Evolutionary conservation across 305 asterid genomes (phyloP).

Genomic region (Fraxinus baroniana): DNA sequence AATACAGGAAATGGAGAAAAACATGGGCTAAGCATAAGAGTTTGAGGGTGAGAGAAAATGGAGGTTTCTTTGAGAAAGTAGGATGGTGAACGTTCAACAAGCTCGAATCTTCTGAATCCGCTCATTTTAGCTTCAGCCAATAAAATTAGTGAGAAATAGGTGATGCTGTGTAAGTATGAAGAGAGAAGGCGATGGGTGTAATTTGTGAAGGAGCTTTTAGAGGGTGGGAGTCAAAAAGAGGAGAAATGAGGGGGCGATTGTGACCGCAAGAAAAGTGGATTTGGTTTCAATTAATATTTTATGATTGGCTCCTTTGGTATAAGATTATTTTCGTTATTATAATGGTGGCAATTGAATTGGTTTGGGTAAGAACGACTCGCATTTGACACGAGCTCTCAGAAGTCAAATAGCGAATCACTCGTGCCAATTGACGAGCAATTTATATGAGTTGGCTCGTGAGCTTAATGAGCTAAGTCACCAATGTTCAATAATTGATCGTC

Average conservation of each 20-base stretch:
- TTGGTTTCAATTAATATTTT: background rate
- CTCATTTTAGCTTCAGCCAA: constrained; percentile 42
- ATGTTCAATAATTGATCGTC: too few species aligned
- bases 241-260: background rate
- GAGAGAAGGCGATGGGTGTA: background rate
- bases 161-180: background rate
- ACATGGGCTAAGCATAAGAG: constrained; percentile 31
- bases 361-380: background rate
- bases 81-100: constrained; percentile 52
- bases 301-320: too few species aligned
- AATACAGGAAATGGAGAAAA: constrained; percentile 30
- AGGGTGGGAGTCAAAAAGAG: background rate
- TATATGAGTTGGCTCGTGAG: too few species aligned
- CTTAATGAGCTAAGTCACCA: too few species aligned
- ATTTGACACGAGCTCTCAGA: background rate
- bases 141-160: background rate
- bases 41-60: constrained; percentile 35
- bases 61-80: constrained; percentile 37
- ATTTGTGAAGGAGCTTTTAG: background rate
- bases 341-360: background rate
- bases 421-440: background rate
- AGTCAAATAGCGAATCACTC: too few species aligned
- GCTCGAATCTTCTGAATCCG: constrained; percentile 55
- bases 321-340: too few species aligned
- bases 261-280: background rate